Evolutionary conservation across 495 filamentous ascomycete genomes (phyloP).

Genomic region (Bacidia gigantensis): DNA sequence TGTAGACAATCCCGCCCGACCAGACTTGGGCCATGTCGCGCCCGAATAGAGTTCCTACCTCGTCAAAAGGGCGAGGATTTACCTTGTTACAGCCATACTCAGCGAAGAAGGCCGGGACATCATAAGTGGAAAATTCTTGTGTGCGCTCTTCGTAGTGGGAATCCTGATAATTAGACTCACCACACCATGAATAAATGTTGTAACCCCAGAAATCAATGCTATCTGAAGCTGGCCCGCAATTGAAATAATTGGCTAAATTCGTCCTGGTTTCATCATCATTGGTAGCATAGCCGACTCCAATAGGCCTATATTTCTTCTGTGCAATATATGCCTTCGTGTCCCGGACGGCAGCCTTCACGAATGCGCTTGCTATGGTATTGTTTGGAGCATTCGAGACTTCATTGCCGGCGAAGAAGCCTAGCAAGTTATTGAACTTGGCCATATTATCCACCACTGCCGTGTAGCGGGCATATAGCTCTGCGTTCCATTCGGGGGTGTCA

Average conservation of each 20-base stretch:
- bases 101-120: slow-evolving; percentile 89
- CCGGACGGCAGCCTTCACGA: slow-evolving; percentile 90
- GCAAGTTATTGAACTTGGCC: slow-evolving; percentile 64
- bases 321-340: slow-evolving; percentile 91
- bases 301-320: slow-evolving; percentile 54
- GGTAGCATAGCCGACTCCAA: slow-evolving; percentile 90
- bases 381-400: slow-evolving; percentile 77
- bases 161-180: slow-evolving; percentile 51
- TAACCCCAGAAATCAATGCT: slow-evolving; percentile 95
- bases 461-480: slow-evolving; percentile 63
- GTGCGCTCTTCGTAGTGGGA: slow-evolving; percentile 74
- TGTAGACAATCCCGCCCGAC: slow-evolving; percentile 93
- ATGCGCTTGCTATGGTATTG: slow-evolving; percentile 78
- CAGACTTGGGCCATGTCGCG: slow-evolving; percentile 68
- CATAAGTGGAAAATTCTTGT: slow-evolving; percentile 71
- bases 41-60: slow-evolving; percentile 74
- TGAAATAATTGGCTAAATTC: slow-evolving; percentile 77
- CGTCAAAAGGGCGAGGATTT: slow-evolving; percentile 63
- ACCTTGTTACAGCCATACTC: slow-evolving; percentile 92
- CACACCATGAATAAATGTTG: slow-evolving; percentile 99
- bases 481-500: slow-evolving; percentile 60
- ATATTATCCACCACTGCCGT: slow-evolving; percentile 71
- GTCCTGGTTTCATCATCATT: slow-evolving; percentile 78
- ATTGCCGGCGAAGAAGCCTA: slow-evolving; percentile 96
- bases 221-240: slow-evolving; percentile 54